Percentiles rank a stretch among this genome's conserved stretches.
Evolutionary conservation across 805 yeast genomes (phyloP).

Genomic region (Cyberlindnera euphorbiiphila): DNA sequence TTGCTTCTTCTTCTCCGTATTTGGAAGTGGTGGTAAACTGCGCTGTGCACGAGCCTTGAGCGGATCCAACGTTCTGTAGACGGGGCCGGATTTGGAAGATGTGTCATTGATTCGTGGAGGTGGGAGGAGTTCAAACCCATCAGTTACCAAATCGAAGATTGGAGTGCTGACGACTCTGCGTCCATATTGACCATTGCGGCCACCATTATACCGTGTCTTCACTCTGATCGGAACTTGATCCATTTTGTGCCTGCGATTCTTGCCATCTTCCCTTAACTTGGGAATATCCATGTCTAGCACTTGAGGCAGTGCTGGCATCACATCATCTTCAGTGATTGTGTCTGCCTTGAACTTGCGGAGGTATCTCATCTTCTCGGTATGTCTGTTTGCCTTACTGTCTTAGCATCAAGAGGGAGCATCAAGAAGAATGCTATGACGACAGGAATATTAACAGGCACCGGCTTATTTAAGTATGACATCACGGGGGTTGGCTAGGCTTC

Average conservation of each 20-base stretch:
- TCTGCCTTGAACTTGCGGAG: conserved; percentile 21
- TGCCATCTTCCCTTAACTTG: neutral
- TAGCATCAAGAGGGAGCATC: neutral
- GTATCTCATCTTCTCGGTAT: conserved; percentile 17
- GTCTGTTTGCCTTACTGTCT: neutral
- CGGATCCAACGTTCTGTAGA: neutral
- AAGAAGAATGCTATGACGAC: neutral
- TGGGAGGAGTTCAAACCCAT: neutral
- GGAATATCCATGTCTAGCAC: conserved; percentile 12
- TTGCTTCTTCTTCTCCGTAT: neutral
- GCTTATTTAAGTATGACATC: too few relatives aligned
- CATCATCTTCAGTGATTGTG: conserved; percentile 18
- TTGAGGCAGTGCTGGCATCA: conserved; percentile 7
- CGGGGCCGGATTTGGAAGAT: neutral
- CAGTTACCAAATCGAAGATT: conserved; percentile 17
- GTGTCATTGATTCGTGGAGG: conserved; percentile 4
- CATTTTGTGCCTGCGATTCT: neutral
- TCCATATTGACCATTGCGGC: conserved; percentile 3
- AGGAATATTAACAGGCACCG: too few relatives aligned
- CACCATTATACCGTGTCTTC: conserved; percentile 18
- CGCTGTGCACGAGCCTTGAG: conserved; percentile 1
- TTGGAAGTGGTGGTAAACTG: conserved; percentile 3
- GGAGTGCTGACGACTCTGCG: conserved; percentile 24
- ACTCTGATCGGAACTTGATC: conserved; percentile 22
- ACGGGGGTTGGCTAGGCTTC: too few relatives aligned